A percentile compares a stretch with the other conserved stretches of the same genome.
Evolutionary conservation across 129 eudicot genomes (phyloP).

Genomic region (Daucus carota): DH1_v3.0 NC_030383.2:45625501-45626000

Average conservation of each 20-base stretch:
- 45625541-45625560: background rate
- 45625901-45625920: background rate
- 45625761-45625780: background rate
- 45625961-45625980: slow-evolving; percentile 19
- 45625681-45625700: background rate
- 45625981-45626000: background rate
- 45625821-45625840: background rate
- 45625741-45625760: background rate
- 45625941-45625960: slow-evolving; percentile 22
- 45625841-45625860: background rate
- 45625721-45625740: background rate
- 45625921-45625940: background rate
- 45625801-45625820: background rate
- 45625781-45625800: background rate
- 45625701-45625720: background rate
- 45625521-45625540: background rate
- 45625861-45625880: background rate
- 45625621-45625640: background rate
- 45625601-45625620: background rate
- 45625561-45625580: background rate
- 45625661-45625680: background rate
- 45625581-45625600: background rate
- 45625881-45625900: background rate
- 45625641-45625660: background rate
- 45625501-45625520: background rate